Conservation (phyloP, 2,329 filamentous ascomycete genomes). For the Stemphylium beticola region DNA sequence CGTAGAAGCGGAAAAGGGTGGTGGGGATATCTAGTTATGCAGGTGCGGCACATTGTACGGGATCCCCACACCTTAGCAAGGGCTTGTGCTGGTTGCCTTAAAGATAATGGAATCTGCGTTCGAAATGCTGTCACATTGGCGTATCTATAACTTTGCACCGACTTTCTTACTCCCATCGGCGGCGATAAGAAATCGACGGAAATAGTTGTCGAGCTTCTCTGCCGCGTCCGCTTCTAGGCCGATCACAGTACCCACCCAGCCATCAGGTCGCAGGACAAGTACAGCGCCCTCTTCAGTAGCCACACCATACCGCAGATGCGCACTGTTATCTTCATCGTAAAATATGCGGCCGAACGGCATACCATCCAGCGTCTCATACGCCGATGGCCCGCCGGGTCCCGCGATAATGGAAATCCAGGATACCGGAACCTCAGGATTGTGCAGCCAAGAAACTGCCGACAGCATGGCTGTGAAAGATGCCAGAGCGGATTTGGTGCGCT, state of each 20-base stretch:
- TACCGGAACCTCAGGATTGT: slow-evolving; percentile 19
- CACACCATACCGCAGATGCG: slow-evolving; percentile 44
- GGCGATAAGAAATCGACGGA: slow-evolving; percentile 22
- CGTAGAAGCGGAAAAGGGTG: too few species aligned
- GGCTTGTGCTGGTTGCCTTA: too few species aligned
- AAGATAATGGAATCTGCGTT: too few species aligned
- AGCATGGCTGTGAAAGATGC: slow-evolving; percentile 18
- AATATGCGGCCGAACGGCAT: slow-evolving; percentile 47
- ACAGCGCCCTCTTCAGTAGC: slow-evolving; percentile 29
- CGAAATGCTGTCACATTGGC: too few species aligned
- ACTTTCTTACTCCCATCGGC: neutral
- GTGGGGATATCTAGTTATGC: too few species aligned
- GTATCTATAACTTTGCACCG: neutral
- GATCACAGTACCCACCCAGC: slow-evolving; percentile 37
- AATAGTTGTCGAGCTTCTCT: slow-evolving; percentile 27
- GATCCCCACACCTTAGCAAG: too few species aligned
- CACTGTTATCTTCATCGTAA: slow-evolving; percentile 41
- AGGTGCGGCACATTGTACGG: too few species aligned
- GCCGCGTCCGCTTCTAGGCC: slow-evolving; percentile 18
- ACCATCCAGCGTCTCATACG: slow-evolving; percentile 38
- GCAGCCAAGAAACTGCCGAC: slow-evolving; percentile 17
- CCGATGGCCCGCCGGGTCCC: slow-evolving; percentile 31
- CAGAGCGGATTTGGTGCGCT: slow-evolving; percentile 12
- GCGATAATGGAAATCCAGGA: slow-evolving; percentile 37
- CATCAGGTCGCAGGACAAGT: slow-evolving; percentile 44